Percentiles rank a stretch among this genome's conserved stretches.
phyloP scores from a whole-genome alignment of 2,329 filamentous ascomycete genomes.

The Pseudocercospora crystallina region DNA sequence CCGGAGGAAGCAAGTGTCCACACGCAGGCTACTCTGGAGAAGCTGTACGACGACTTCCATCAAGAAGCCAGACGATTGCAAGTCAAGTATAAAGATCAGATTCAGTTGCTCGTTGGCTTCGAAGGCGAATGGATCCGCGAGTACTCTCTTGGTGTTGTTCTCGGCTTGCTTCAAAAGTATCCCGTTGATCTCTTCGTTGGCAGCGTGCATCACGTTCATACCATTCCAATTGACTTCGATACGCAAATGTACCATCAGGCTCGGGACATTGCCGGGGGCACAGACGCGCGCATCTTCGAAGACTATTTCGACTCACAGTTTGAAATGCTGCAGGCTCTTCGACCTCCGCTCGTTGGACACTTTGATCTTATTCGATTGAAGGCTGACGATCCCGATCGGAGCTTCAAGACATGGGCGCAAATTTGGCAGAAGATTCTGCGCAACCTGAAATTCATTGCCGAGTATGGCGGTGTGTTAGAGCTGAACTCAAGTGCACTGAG shows the following conservation, averaged over 20 bases:
- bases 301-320: slow-evolving; percentile 87
- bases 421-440: slow-evolving; percentile 75
- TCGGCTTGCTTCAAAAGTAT: slow-evolving; percentile 58
- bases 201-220: slow-evolving; percentile 85
- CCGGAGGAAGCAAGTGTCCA: slow-evolving; percentile 67
- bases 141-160: slow-evolving; percentile 61
- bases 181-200: slow-evolving; percentile 87
- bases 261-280: slow-evolving; percentile 56
- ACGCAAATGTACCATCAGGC: slow-evolving; percentile 64
- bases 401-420: slow-evolving; percentile 38
- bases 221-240: slow-evolving; percentile 88
- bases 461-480: slow-evolving; percentile 81
- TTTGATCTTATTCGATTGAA: slow-evolving; percentile 88
- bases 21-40: slow-evolving; percentile 48
- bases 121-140: slow-evolving; percentile 90
- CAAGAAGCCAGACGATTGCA: slow-evolving; percentile 72
- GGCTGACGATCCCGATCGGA: slow-evolving; percentile 65
- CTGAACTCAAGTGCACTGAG: slow-evolving; percentile 83
- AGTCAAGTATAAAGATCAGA: slow-evolving; percentile 64
- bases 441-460: slow-evolving; percentile 69
- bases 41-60: slow-evolving; percentile 70
- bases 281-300: slow-evolving; percentile 72
- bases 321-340: slow-evolving; percentile 71
- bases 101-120: slow-evolving; percentile 83
- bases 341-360: slow-evolving; percentile 81